Base-by-base conservation (phyloP, 2,329 filamentous ascomycete genomes). In the Aspergillus unguis region DNA sequence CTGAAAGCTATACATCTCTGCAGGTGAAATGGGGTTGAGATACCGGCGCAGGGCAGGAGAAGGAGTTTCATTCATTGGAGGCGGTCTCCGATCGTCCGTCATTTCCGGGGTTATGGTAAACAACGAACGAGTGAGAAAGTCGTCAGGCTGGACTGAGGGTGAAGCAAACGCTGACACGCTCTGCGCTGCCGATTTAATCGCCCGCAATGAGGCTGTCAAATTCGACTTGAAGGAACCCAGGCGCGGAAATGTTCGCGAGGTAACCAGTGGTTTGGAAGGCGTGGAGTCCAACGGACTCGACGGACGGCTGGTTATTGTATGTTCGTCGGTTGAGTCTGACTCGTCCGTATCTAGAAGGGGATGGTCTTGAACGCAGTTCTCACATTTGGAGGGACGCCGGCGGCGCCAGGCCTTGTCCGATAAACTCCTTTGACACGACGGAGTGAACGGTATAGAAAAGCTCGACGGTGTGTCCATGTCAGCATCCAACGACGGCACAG, bases 41-140 rank as follows among this genome's bases (percentile, higher is more conserved):
- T 85, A 85, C 33, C 82, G 77, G 38, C 83, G 76, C 28, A 85
- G 71, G 17, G 79, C 82, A 5, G 80, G 74, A 5, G 81, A 80
- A 0, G 82, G 81, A 1, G 80, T 72, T 25, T 77, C 78, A 52
- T 76, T 70, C 57, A 80, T 75, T 2, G 77, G 75, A 40, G 76
- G 77, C 10, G 83, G 83, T 11, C 83, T 77, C 63, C 83, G 78
- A 64, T 86, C 83, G 58, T 82, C 80, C 28, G 80, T 82, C 61
- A 84, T 77, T 36, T 76, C 75, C 6, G 81, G 82, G 44, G 80
- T 78, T 36, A 85, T 74, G 28, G 75, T 75, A 50, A 85, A 75
- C 35, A 77, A 58, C 25, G 83, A 84, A 41, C 80, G 78, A 43
- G 81, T 83, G 37, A 85, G 76, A 52, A 83, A 79, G 56, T 84